Evolutionary conservation across 306 rosid species (phyloP), one percentile per base, ranked within the genome.

Genomic region (Cyclanthera cordifolia): DNA sequence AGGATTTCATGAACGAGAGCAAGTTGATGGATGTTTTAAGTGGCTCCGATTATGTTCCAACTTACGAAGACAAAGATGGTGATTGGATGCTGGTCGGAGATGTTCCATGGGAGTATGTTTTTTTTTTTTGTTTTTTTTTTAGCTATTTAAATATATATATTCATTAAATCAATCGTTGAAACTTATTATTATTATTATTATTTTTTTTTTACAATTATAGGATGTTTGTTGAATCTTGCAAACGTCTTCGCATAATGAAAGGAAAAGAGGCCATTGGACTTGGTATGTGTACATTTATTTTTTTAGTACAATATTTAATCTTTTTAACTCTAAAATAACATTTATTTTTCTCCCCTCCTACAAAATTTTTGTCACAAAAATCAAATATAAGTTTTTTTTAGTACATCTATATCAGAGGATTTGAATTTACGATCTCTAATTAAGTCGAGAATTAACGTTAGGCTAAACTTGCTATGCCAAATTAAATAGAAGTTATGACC

Each of bases 71-170:
- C 85, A 91, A 84, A 79, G 97, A 91, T 57, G 94, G 96, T 30
- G 97, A 91, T 67, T 91, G 96, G 97, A 91, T 91, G 97, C 91
- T 91, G 27, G 97, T 91, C 70, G 97, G 97, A 47, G 97, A 91
- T 82, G 97, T 91, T 68, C 97, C 96, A 1, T 91, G 97, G 97
- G 86, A 86, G 97, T 91, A 81, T 73, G 96, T 70, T 7, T 13
- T 34, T 51, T 39, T 2, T 14, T 25, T 12, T 47, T n/a, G n/a
- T n/a, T 3, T 1, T 3, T 1, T 10, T 37, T 17, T 7, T 1
- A 34, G 2, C 19, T 63, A 20, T 58, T 30, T 6, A 57, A 28
- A 2, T 28, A 3, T 15, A 15, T 14, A 3, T 9, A 20, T 54
- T 54, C 8, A 23, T 20, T 17, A 24, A 54, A 54, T 21, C 12